Conservation (phyloP, 129 eudicot genomes). For the Arctium lappa region DNA sequence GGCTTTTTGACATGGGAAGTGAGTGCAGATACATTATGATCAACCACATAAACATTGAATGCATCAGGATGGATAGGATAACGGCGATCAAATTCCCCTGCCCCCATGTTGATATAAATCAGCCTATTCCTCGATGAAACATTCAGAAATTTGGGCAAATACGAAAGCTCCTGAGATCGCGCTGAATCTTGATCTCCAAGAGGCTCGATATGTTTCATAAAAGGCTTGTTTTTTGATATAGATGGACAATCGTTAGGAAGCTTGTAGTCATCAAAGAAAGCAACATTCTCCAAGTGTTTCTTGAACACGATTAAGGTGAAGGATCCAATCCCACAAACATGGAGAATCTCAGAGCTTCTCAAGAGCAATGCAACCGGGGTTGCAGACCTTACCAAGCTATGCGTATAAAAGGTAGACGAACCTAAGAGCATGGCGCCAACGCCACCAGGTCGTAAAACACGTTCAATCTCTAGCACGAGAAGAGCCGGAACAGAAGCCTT, state of each 20-base stretch:
- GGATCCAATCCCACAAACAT: slow-evolving; percentile 51
- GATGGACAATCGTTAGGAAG: slow-evolving; percentile 75
- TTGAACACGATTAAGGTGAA: slow-evolving; percentile 60
- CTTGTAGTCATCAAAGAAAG: slow-evolving; percentile 39
- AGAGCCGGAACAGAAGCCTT: slow-evolving; percentile 79
- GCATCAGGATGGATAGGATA: slow-evolving; percentile 45
- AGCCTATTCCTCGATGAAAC: slow-evolving; percentile 61
- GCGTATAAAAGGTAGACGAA: slow-evolving; percentile 31
- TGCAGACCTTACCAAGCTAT: slow-evolving; percentile 64
- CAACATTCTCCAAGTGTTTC: slow-evolving; percentile 33
- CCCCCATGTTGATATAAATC: slow-evolving; percentile 72
- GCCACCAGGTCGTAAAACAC: slow-evolving; percentile 84
- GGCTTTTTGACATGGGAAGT: slow-evolving; percentile 73
- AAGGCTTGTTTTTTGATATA: slow-evolving; percentile 55
- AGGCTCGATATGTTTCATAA: slow-evolving; percentile 64
- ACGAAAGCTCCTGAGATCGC: slow-evolving; percentile 26
- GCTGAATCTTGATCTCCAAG: slow-evolving; percentile 27
- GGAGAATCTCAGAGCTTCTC: slow-evolving; percentile 64
- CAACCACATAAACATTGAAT: slow-evolving; percentile 63
- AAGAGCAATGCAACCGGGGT: slow-evolving; percentile 62
- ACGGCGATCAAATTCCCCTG: slow-evolving; percentile 37
- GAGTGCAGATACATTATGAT: slow-evolving; percentile 68
- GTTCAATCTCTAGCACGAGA: slow-evolving; percentile 79
- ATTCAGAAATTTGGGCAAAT: slow-evolving; percentile 51
- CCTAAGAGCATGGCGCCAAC: slow-evolving; percentile 75